Base-by-base conservation (phyloP, 495 filamentous ascomycete genomes). In the Aspergillus sclerotioniger region DNA sequence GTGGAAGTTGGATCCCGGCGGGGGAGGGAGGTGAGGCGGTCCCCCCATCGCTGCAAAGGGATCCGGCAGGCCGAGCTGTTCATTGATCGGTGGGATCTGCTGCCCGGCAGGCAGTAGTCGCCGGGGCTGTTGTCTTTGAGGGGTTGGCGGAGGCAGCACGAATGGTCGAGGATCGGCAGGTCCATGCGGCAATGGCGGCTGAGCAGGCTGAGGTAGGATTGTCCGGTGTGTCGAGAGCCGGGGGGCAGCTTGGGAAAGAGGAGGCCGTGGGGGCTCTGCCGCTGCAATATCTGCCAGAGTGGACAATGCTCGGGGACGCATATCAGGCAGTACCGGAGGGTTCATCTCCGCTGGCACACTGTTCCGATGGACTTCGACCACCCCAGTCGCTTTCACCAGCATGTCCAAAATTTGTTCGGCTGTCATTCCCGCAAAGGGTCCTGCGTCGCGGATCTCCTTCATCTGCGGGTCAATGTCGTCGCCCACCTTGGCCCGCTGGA, bases 1-100 rank as follows among this genome's bases (percentile, higher is more conserved):
- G 13, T 64, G 67, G 50, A 77, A 76, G 56, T 75, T 74, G 0
- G 73, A 76, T 8, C 74, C 74, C 17, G 70, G 70, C 8, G 75
- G 75, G 19, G 75, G 75, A 6, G 75, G 75, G 12, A 76, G 69
- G 51, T 71, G 73, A 28, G 75, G 75, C 12, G 69, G 73, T 1
- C 73, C 75, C 41, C 57, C 65, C 60, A 69, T 63, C 9, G 60
- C 44, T 19, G 69, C 53, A 58, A 76, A 75, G 6, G 71, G 72
- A 43, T 75, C 72, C 8, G 73, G 75, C 29, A 75, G 56, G 21
- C 68, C 70, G 50, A 72, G 55, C 39, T 63, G 59, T 44, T 70
- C 64, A 25, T 58, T 62, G 55, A 70, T 67, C 17, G 64, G 58
- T 29, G 62, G 64, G 25, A 67, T 65, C 39, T 65, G 67, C 53